Base-by-base conservation (phyloP, 192 early-diverging fungal genomes). In the Spinellus fusiger region DNA sequence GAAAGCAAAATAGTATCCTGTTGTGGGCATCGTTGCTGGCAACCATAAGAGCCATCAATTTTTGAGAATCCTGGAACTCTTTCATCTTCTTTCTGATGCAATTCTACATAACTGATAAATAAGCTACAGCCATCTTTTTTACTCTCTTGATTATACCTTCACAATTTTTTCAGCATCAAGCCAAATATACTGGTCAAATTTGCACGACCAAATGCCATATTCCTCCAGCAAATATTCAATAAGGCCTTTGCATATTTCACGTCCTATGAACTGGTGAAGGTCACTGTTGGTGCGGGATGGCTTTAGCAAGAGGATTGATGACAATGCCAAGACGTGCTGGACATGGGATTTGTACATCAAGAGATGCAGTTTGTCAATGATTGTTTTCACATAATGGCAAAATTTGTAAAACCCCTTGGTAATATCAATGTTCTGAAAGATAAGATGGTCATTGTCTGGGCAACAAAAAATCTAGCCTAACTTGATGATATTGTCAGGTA, bases 221-320 rank as follows among this genome's bases (percentile, higher is more conserved):
- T 56, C 54, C 20, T 35, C 54, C 31, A 56, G 54, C 54, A 56
- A 56, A 56, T 56, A 56, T 56, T 56, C 54, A 38, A 56, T 56
- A 56, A 56, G 54, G 35, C 20, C 54, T 56, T 56, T 10, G 35
- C 54, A 56, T 56, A 56, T 56, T 56, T 56, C 54, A 56, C 33
- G 54, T 35, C 35, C 31, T 56, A 56, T 56, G 32, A 56, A 56
- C 54, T 56, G 31, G 22, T 56, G 54, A 56, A 56, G 54, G 32
- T 56, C 54, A 56, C 54, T 56, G 33, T 37, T 56, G 35, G 54
- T 56, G 32, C 54, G 54, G 54, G 9, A 34, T 56, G 54, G 54
- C 31, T 56, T 56, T 34, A 56, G 32, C 31, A 56, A 56, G 16
- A 56, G 54, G 35, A 56, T 56, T 38, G 54, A 56, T 35, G 54